A percentile compares a stretch with the other conserved stretches of the same genome.
Evolutionary conservation across 73 alveolate species (phyloP).

Genomic region (Uronychia setigera): DNA sequence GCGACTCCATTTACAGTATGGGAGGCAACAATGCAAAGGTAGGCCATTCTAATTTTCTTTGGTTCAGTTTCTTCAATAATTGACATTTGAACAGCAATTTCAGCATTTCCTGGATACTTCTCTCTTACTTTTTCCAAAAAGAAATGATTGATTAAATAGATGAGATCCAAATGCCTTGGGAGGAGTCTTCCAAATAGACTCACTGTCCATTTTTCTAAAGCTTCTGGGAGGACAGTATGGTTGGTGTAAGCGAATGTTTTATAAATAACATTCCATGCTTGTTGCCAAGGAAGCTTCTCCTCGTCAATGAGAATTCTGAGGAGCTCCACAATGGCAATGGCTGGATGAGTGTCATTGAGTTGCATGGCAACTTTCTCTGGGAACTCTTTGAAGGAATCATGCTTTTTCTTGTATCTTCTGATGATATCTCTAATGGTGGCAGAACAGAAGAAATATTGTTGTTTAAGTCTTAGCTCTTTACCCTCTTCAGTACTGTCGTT

Average conservation of each 20-base stretch:
- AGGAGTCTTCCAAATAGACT: conserved; percentile 71
- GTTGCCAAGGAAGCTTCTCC: conserved; percentile 78
- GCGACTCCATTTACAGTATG: conserved; percentile 94
- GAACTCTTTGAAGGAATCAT: conserved; percentile 75
- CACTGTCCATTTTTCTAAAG: conserved; percentile 91
- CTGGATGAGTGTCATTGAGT: conserved; percentile 95
- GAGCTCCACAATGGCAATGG: conserved; percentile 85
- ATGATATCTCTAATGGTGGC: conserved; percentile 95
- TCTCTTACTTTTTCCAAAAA: conserved; percentile 76
- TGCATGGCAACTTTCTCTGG: conserved; percentile 78
- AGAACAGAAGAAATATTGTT: conserved; percentile 98
- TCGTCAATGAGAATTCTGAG: conserved; percentile 83
- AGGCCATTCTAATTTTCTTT: conserved; percentile 91
- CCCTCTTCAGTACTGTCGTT: conserved; percentile 95
- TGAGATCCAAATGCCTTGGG: conserved; percentile 92
- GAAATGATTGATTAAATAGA: conserved; percentile 76
- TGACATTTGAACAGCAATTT: conserved; percentile 48
- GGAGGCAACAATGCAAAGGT: conserved; percentile 76
- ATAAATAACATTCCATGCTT: conserved; percentile 80
- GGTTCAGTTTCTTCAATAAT: conserved; percentile 83
- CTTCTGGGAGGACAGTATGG: conserved; percentile 96
- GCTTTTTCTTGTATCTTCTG: conserved; percentile 73
- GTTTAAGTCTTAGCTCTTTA: conserved; percentile 97
- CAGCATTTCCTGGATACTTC: conserved; percentile 66
- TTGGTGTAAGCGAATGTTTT: conserved; percentile 85